Evolutionary conservation across 2,329 filamentous ascomycete species (phyloP).

Genomic region (Esteya vermicola): DNA sequence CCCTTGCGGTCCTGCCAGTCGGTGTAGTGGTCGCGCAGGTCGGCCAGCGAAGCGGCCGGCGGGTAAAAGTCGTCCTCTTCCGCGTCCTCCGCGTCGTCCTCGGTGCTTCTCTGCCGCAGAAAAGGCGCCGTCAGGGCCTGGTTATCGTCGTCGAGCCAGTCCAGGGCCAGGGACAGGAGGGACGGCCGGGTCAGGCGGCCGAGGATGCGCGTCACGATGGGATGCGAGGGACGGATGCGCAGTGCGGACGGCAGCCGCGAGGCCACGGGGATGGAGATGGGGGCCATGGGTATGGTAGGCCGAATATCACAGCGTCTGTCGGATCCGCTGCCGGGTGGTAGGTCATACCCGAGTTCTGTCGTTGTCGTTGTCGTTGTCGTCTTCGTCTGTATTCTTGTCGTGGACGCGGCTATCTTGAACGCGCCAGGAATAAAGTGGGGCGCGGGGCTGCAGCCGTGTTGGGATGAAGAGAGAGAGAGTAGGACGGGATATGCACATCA

Average conservation of each 20-base stretch:
- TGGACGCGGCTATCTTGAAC: not conserved
- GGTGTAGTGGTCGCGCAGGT: conserved; percentile 51
- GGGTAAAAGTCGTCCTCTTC: conserved; percentile 53
- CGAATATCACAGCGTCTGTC: not conserved
- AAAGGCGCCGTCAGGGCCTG: conserved; percentile 44
- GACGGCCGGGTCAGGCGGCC: conserved; percentile 57
- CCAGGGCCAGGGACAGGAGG: conserved; percentile 55
- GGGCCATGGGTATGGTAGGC: conserved; percentile 26
- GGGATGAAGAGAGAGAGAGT: too few species aligned
- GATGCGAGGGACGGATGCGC: conserved; percentile 50
- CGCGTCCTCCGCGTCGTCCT: conserved; percentile 24
- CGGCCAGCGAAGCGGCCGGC: conserved; percentile 47
- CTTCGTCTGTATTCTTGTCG: too few species aligned
- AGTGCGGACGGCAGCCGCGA: conserved; percentile 58
- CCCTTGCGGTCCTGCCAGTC: conserved; percentile 45
- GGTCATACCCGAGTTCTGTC: too few species aligned
- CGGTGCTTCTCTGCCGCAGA: conserved; percentile 22
- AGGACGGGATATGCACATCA: too few species aligned
- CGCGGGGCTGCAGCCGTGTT: not conserved
- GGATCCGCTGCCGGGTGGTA: too few species aligned
- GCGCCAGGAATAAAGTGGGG: not conserved
- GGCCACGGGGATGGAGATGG: conserved; percentile 54
- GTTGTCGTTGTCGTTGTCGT: too few species aligned
- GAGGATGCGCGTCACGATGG: conserved; percentile 51
- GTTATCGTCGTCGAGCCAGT: conserved; percentile 63